phyloP scores from a whole-genome alignment of 139 green algal species.

The Tetraselmis chui region DNA sequence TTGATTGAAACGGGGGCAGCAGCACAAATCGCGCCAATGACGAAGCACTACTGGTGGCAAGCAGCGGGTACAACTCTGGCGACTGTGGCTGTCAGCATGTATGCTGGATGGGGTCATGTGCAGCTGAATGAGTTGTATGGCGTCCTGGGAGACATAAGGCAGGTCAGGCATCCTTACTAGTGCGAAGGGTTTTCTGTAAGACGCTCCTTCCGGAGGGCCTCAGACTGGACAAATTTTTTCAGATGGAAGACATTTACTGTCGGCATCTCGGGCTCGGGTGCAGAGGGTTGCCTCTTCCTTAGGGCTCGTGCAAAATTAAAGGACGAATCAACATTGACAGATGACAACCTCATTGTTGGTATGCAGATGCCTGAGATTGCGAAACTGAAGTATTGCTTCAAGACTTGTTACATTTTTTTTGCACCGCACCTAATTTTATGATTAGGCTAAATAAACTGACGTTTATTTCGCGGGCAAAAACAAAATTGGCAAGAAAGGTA shows the following conservation, averaged over 20 bases:
- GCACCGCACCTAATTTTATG: not conserved
- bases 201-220: no score
- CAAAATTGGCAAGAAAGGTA: not conserved
- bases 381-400: no score
- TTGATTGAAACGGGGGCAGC: not conserved
- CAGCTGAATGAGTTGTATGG: not conserved
- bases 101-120: not conserved
- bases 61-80: not conserved
- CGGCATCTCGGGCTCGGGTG: no score
- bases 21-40: not conserved
- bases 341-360: no score
- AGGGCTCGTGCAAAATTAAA: no score
- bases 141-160: not conserved
- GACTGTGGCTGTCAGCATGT: not conserved
- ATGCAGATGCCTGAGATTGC: no score
- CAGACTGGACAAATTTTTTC: no score
- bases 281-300: no score
- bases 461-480: not conserved
- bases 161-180: no score
- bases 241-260: no score
- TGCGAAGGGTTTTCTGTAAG: no score
- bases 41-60: not conserved
- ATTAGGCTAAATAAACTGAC: not conserved
- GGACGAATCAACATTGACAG: no score
- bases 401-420: constrained; percentile 1